Evolutionary conservation across 1,284 basidiomycete species (phyloP).

Genomic region (Leccinum angustisporum): DNA sequence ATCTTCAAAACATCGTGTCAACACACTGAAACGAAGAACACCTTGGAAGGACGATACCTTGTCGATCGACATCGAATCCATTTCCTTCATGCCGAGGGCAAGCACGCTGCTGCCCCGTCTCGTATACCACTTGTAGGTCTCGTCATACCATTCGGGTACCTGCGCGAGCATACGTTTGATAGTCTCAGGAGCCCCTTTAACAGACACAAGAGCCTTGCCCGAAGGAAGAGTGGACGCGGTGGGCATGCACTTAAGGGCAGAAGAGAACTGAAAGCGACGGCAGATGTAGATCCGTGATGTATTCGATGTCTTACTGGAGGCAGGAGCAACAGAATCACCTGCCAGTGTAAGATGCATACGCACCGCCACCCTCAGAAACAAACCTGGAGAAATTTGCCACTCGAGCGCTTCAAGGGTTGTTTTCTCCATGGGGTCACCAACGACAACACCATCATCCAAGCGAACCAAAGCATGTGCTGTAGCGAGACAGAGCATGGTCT

Average conservation of each 20-base stretch:
- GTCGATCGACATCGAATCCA: slow-evolving; percentile 64
- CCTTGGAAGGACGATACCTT: slow-evolving; percentile 48
- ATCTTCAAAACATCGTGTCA: slow-evolving; percentile 50
- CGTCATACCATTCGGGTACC: slow-evolving; percentile 82
- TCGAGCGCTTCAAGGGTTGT: slow-evolving; percentile 90
- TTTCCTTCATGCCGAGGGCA: slow-evolving; percentile 84
- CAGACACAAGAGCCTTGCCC: slow-evolving; percentile 62
- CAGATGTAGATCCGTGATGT: slow-evolving; percentile 67
- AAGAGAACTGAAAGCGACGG: slow-evolving; percentile 94
- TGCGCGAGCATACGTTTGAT: slow-evolving; percentile 80
- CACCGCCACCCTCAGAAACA: slow-evolving; percentile 11
- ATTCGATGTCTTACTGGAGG: slow-evolving; percentile 52
- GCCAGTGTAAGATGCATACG: neutral
- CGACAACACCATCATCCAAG: slow-evolving; percentile 88
- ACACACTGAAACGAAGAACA: neutral
- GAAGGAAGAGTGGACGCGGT: slow-evolving; percentile 76
- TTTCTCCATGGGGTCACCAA: slow-evolving; percentile 99
- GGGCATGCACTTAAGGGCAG: slow-evolving; percentile 93
- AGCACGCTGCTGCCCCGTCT: slow-evolving; percentile 88
- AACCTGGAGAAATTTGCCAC: slow-evolving; percentile 84
- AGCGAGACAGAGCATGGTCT: slow-evolving; percentile 88
- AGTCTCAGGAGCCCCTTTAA: slow-evolving; percentile 95
- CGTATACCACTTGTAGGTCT: slow-evolving; percentile 92
- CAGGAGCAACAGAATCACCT: slow-evolving; percentile 69
- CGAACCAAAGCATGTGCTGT: slow-evolving; percentile 94